Evolutionary conservation across 805 yeast species (phyloP), one percentile per base, ranked within the genome.

Genomic region (Candida multigemmis): DNA sequence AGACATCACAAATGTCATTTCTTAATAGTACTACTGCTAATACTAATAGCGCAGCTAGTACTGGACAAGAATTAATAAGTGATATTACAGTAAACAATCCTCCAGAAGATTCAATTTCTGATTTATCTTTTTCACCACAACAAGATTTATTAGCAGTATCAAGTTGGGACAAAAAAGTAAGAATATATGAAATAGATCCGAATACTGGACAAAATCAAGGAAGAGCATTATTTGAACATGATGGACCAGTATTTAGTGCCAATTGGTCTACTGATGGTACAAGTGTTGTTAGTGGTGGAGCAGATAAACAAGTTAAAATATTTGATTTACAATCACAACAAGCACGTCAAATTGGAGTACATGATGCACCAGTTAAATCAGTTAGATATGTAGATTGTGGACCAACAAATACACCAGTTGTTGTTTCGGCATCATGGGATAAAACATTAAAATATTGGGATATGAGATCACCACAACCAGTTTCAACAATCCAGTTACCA

Each of bases 351-450:
- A 68, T 91, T 24, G 97, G 96, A 7, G 68, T 67, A 4, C 97
- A 91, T 55, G 84, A 78, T 47, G 84, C 77, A 3, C 68, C 95
- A 0, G 93, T 91, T 3, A 71, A 68, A 30, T 50, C 71, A 9
- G 81, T 89, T 13, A 63, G 94, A 30, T 75, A 70, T 35, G 94
- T 84, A 7, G 78, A 77, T 35, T 79, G 87, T 47, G 94, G 94
- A 0, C 85, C 87, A n/a, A 63, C 77, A 6, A 82, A 81, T 41
- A 71, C 85, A 1, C 85, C 72, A 22, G 83, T 83, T 37, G 74
- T 89, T 15, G 96, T 86, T 3, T 74, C 87, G 23, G 96, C 94
- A 6, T 84, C 96, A 5, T 91, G 96, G 96, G 98, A 91, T 56
- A 86, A 85, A 56, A 85, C 96, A 1, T 57, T 91, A 36, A 77